Percentiles rank a stretch among this genome's conserved stretches.
Evolutionary conservation across 345 rosid genomes (phyloP).

Genomic region (Carallia brachiata): DNA sequence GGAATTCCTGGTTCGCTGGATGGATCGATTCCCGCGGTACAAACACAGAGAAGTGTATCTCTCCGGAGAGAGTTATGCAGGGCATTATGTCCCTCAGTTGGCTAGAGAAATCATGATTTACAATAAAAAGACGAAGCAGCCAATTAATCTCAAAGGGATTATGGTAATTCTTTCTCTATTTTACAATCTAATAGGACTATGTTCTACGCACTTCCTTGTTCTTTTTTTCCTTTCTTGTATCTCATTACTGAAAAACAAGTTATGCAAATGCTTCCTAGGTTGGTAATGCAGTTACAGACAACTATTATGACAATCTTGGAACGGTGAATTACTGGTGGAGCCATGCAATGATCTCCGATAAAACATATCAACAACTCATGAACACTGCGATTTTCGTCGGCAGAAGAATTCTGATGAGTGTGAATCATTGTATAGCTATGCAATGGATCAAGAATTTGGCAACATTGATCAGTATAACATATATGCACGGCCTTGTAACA

Average conservation of each 20-base stretch:
- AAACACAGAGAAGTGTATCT: slow-evolving; percentile 65
- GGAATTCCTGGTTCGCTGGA: slow-evolving; percentile 70
- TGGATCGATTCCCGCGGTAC: slow-evolving; percentile 79
- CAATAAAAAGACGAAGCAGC: slow-evolving; percentile 52
- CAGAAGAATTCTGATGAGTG: slow-evolving; percentile 88
- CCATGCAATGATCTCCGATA: slow-evolving; percentile 96
- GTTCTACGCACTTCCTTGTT: neutral
- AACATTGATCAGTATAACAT: slow-evolving; percentile 96
- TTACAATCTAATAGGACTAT: neutral
- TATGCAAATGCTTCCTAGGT: slow-evolving; percentile 45
- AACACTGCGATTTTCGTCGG: slow-evolving; percentile 77
- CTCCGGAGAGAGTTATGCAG: slow-evolving; percentile 97
- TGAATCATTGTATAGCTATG: slow-evolving; percentile 77
- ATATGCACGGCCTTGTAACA: slow-evolving; percentile 86
- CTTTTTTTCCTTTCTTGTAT: neutral
- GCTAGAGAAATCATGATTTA: slow-evolving; percentile 67
- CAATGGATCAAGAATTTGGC: slow-evolving; percentile 95
- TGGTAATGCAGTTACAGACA: slow-evolving; percentile 95
- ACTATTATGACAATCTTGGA: slow-evolving; percentile 88
- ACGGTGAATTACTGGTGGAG: slow-evolving; percentile 99
- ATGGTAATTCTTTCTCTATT: slow-evolving; percentile 47
- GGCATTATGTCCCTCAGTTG: slow-evolving; percentile 98
- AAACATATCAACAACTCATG: slow-evolving; percentile 71
- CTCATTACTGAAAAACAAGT: neutral
- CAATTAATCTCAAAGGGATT: slow-evolving; percentile 79